Evolutionary conservation across 345 rosid genomes (phyloP), one percentile per base, ranked within the genome.

Genomic region (Noccaea bulbosa): DNA sequence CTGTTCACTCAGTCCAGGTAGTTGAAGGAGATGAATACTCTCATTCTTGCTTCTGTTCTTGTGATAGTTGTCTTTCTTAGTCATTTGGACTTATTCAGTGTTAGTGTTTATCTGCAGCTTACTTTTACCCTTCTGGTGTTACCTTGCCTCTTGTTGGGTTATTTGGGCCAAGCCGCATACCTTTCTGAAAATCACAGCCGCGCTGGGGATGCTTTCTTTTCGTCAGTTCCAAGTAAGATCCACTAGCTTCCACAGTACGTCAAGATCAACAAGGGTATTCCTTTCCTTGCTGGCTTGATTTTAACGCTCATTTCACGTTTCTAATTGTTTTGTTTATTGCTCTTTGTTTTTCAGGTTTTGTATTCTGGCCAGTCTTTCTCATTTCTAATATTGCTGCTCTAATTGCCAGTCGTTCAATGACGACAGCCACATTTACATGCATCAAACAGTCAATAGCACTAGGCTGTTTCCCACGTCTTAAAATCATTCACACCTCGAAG

Each of bases 131-230:
- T 94, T 81, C 99, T 94, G 60, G 92, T 94, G 69, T 79, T 94
- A 67, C 99, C 99, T 37, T 94, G 99, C 92, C 97, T 94, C 69
- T 61, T 94, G 78, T 78, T 94, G 98, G 99, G 97, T 65, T 94
- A 94, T 80, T 73, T 94, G 87, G 98, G 99, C 67, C 99, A 94
- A 89, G 99, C 99, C 43, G 99, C 98, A 40, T 94, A 86, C 78
- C 95, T 94, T 46, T 77, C 85, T 80, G 82, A 81, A 24, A 80
- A 94, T 65, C 81, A 77, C 77, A 62, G 64, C 35, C 71, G 47
- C 63, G 83, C 86, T 39, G 82, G 81, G 74, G 91, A 84, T 76
- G 92, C 81, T 55, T 94, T 94, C 84, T 94, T 83, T 78, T 80
- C 87, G 61, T 89, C 97, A 54, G 81, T 94, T 79, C 99, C 99